Evolutionary conservation across 345 rosid genomes (phyloP).

Genomic region (Toxicodendron radicans): DNA sequence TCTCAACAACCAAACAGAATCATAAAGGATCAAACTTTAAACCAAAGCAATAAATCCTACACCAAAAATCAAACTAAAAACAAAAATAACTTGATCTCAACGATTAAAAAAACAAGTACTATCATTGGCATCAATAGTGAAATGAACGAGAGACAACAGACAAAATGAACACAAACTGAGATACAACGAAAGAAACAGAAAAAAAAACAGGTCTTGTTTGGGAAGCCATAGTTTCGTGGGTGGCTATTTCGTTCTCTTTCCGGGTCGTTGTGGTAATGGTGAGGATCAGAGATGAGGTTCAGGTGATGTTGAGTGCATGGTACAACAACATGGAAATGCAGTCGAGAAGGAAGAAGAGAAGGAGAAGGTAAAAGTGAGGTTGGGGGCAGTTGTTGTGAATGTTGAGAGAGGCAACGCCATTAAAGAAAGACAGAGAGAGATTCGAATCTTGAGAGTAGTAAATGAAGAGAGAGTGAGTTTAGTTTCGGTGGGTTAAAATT

Average conservation of each 20-base stretch:
- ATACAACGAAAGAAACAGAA: conserved; percentile 17
- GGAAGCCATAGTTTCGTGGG: conserved; percentile 28
- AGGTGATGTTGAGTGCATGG: conserved; percentile 27
- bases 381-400: conserved; percentile 23
- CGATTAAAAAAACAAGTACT: conserved; percentile 29
- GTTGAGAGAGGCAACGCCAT: conserved; percentile 40
- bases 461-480: conserved; percentile 32
- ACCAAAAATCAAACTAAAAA: neutral
- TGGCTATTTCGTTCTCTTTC: neutral
- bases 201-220: conserved; percentile 18
- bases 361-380: conserved; percentile 15
- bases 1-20: conserved; percentile 30
- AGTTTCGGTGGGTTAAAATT: no score
- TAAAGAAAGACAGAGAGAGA: conserved; percentile 45
- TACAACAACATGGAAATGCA: conserved; percentile 16
- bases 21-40: conserved; percentile 26
- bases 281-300: conserved; percentile 29
- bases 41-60: conserved; percentile 13
- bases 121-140: conserved; percentile 51
- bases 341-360: conserved; percentile 20
- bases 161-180: conserved; percentile 28
- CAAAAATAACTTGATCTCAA: neutral
- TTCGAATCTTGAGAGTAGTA: conserved; percentile 43
- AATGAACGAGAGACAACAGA: conserved; percentile 31
- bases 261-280: neutral